phyloP scores from a whole-genome alignment of 768 basidiomycete species.

The Suillus lakei region DNA sequence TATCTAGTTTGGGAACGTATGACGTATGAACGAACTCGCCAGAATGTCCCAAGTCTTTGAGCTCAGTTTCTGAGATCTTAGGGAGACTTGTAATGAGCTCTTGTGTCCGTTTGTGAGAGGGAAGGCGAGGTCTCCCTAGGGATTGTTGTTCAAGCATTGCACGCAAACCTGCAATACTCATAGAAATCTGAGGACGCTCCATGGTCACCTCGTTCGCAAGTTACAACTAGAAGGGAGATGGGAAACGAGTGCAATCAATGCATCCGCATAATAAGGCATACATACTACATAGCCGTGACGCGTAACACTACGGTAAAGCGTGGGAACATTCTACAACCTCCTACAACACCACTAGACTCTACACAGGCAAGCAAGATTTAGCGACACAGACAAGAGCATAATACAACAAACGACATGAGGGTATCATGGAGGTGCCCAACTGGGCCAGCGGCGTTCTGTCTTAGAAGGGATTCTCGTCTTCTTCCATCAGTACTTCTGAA shows the following conservation, averaged over 20 bases:
- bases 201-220: background rate
- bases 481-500: slow-evolving; percentile 40
- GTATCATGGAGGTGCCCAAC: slow-evolving; percentile 23
- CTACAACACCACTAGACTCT: slow-evolving; percentile 7
- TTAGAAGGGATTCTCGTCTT: slow-evolving; percentile 78
- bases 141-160: background rate
- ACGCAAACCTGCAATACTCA: background rate
- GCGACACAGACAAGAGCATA: slow-evolving; percentile 31
- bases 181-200: background rate
- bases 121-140: slow-evolving; percentile 12
- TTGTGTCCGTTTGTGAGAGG: slow-evolving; percentile 35
- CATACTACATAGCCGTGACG: slow-evolving; percentile 15
- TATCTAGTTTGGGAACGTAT: slow-evolving; percentile 8
- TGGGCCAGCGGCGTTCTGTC: slow-evolving; percentile 13
- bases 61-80: slow-evolving; percentile 52
- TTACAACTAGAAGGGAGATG: background rate
- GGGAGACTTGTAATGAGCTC: slow-evolving; percentile 53
- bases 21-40: slow-evolving; percentile 35
- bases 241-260: slow-evolving; percentile 8
- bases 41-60: slow-evolving; percentile 50
- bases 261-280: slow-evolving; percentile 1
- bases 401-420: slow-evolving; percentile 29
- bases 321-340: slow-evolving; percentile 30
- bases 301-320: slow-evolving; percentile 17
- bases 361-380: slow-evolving; percentile 26